Percentiles rank a stretch among this genome's conserved stretches.
phyloP scores from a whole-genome alignment of 805 yeast species.

The Huiozyma sinensis region DNA sequence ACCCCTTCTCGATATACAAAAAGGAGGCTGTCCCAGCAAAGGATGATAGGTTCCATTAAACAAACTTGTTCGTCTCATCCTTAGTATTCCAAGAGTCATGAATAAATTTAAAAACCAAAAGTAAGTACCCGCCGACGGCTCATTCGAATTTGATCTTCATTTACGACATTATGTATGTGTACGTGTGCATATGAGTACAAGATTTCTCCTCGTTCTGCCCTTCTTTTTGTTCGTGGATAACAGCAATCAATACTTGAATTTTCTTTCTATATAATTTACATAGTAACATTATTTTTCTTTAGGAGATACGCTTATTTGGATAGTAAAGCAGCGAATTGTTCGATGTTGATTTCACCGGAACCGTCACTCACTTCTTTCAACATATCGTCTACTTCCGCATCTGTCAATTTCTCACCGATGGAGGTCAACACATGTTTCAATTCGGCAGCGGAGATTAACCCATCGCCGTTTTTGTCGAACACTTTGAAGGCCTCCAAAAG shows the following conservation, averaged over 20 bases:
- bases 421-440: conserved; percentile 93
- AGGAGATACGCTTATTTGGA: conserved; percentile 40
- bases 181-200: neutral
- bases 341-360: conserved; percentile 94
- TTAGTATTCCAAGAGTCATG: too few species aligned
- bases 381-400: conserved; percentile 96
- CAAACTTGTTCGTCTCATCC: too few species aligned
- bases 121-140: too few species aligned
- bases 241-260: too few species aligned
- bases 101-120: neutral
- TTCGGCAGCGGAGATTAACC: conserved; percentile 93
- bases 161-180: too few species aligned
- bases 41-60: conserved; percentile 26
- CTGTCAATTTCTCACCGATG: conserved; percentile 92
- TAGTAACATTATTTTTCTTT: neutral
- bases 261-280: neutral
- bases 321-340: conserved; percentile 87
- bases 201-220: neutral
- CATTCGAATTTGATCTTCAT: too few species aligned
- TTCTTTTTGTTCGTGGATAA: too few species aligned
- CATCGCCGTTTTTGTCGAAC: conserved; percentile 93
- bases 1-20: conserved; percentile 30
- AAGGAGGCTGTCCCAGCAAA: conserved; percentile 31
- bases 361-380: conserved; percentile 90
- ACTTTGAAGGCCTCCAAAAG: conserved; percentile 96